A percentile compares a stretch with the other conserved stretches of the same genome.
Conservation (phyloP, 768 basidiomycete species). For the Tephrocybe sp. region DNA sequence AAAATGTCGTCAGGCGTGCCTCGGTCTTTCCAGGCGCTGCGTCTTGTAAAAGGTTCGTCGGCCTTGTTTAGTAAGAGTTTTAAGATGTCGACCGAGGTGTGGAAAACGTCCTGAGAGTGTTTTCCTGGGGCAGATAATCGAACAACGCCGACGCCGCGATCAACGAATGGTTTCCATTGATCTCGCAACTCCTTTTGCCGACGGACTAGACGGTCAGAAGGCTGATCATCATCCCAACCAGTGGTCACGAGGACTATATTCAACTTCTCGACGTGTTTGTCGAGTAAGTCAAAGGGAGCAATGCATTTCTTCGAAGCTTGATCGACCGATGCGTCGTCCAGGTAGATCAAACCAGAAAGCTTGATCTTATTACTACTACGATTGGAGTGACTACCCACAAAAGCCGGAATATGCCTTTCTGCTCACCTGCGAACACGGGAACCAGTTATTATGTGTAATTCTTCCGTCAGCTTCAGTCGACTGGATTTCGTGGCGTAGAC, state of each 20-base stretch:
- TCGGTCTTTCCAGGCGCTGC: constrained; percentile 5
- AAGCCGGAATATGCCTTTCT: background rate
- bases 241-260: background rate
- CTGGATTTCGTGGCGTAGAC: background rate
- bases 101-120: background rate
- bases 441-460: background rate
- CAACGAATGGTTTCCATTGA: background rate
- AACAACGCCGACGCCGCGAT: background rate
- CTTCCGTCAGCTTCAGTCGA: background rate
- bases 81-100: background rate
- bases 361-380: background rate
- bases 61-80: background rate
- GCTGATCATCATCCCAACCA: background rate
- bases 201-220: background rate
- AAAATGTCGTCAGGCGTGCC: constrained; percentile 9
- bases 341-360: constrained; percentile 8
- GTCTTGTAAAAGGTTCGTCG: background rate
- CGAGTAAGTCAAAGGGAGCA: background rate
- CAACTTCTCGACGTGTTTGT: background rate
- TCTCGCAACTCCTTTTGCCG: background rate
- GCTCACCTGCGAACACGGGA: background rate
- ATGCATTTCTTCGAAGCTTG: background rate
- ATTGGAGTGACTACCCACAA: background rate
- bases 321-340: background rate
- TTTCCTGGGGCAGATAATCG: background rate